Percentiles rank a stretch among this genome's conserved stretches.
These are phyloP conservation scores for Salvia hispanica DNA, from an alignment of 257 asterid species.

Conservation along the genomic window DNA sequence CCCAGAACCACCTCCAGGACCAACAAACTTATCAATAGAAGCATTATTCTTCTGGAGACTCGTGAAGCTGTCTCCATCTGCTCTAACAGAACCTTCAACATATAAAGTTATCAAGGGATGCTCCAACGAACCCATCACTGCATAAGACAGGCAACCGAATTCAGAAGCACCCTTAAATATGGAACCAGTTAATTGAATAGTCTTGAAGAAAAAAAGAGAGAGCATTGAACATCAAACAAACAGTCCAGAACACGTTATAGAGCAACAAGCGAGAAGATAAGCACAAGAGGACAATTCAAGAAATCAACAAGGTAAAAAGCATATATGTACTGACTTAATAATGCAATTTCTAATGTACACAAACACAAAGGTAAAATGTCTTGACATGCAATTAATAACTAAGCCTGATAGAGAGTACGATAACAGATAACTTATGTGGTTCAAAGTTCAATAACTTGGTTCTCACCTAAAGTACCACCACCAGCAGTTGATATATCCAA, in stretches of 20 bases:
- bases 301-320: slow-evolving; percentile 3
- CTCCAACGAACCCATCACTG: slow-evolving; percentile 92
- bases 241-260: background rate
- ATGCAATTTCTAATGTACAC: slow-evolving; percentile 1
- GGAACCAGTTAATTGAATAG: background rate
- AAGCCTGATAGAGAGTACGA: slow-evolving; percentile 5
- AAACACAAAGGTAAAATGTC: slow-evolving; percentile 3
- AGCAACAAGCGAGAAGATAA: background rate
- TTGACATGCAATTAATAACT: slow-evolving; percentile 8
- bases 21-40: slow-evolving; percentile 34
- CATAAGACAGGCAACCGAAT: slow-evolving; percentile 36
- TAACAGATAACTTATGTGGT: slow-evolving; percentile 17
- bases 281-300: slow-evolving; percentile 7
- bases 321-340: background rate
- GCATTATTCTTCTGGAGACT: slow-evolving; percentile 40
- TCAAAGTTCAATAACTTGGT: background rate
- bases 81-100: slow-evolving; percentile 75
- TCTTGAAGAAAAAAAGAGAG: background rate
- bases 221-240: slow-evolving; percentile 11
- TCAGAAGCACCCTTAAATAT: slow-evolving; percentile 21
- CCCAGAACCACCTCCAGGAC: slow-evolving; percentile 99
- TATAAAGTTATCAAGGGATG: slow-evolving; percentile 69
- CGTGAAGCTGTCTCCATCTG: slow-evolving; percentile 71
- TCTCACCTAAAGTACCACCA: slow-evolving; percentile 86
- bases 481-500: slow-evolving; percentile 78